Percentiles rank a stretch among this genome's conserved stretches.
Evolutionary conservation across 352 stramenopile genomes (phyloP).

Genomic region (Pythium volutum): DNA sequence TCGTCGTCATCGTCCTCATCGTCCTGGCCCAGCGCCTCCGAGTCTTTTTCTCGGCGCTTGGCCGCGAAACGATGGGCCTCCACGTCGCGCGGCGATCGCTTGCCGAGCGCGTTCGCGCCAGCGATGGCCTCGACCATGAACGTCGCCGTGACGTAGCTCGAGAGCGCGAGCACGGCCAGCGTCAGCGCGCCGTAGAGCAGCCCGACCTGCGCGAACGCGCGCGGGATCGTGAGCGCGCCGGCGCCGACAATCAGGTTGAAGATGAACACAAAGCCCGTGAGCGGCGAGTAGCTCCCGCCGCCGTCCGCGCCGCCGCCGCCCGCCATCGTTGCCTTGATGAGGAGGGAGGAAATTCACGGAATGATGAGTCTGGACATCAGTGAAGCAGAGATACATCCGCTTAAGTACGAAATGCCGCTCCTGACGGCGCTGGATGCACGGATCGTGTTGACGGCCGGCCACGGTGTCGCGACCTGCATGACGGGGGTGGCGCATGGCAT

Average conservation of each 20-base stretch:
- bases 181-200: slow-evolving; percentile 71
- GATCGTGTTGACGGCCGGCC: slow-evolving; percentile 55
- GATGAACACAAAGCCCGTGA: slow-evolving; percentile 90
- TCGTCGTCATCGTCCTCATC: slow-evolving; percentile 12
- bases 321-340: slow-evolving; percentile 32
- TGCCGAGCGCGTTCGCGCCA: slow-evolving; percentile 73
- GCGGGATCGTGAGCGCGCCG: slow-evolving; percentile 82
- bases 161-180: slow-evolving; percentile 50
- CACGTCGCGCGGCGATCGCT: slow-evolving; percentile 40
- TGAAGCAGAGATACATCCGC: background rate
- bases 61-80: slow-evolving; percentile 23
- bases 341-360: slow-evolving; percentile 3
- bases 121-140: slow-evolving; percentile 87
- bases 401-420: slow-evolving; percentile 27
- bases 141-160: slow-evolving; percentile 82
- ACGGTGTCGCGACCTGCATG: slow-evolving; percentile 57
- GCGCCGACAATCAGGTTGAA: slow-evolving; percentile 90
- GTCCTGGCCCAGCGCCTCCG: slow-evolving; percentile 27
- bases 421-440: slow-evolving; percentile 34
- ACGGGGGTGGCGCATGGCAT: slow-evolving; percentile 19
- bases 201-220: slow-evolving; percentile 79
- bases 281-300: slow-evolving; percentile 77
- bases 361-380: background rate
- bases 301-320: slow-evolving; percentile 34
- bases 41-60: slow-evolving; percentile 20